Conservation (phyloP, 768 basidiomycete species). For the Rhodotorula sphaerocarpa region DNA sequence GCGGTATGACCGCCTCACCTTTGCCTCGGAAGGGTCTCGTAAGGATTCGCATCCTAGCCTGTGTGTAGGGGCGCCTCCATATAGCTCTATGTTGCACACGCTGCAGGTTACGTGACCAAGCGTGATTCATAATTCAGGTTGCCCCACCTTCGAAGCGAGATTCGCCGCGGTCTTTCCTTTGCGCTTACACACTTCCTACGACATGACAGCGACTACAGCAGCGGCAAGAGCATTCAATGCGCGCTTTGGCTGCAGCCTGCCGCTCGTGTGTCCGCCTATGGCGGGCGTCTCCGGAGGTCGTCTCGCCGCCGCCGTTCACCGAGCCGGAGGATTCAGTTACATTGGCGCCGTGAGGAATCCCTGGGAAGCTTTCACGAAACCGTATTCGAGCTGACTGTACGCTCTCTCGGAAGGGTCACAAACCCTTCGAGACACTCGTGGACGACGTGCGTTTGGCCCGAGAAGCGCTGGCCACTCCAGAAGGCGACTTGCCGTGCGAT, state of each 20-base stretch:
- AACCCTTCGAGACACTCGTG: not conserved
- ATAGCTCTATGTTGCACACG: too few species aligned
- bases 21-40: too few species aligned
- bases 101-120: too few species aligned
- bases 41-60: too few species aligned
- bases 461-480: not conserved
- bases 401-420: not conserved
- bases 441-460: not conserved
- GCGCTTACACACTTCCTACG: too few species aligned
- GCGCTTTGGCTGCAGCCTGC: slow-evolving; percentile 37
- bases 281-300: slow-evolving; percentile 59
- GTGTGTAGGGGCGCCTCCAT: too few species aligned
- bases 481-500: not conserved
- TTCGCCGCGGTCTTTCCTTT: too few species aligned
- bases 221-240: not conserved
- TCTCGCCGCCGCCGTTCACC: slow-evolving; percentile 56
- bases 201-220: too few species aligned
- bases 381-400: not conserved
- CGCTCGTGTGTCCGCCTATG: slow-evolving; percentile 64
- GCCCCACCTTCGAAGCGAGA: too few species aligned
- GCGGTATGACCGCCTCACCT: too few species aligned
- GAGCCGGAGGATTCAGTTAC: slow-evolving; percentile 62
- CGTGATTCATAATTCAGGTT: too few species aligned
- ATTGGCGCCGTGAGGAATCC: not conserved
- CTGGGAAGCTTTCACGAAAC: too few species aligned